A percentile compares a stretch with the other conserved stretches of the same genome.
Evolutionary conservation across 768 basidiomycete genomes (phyloP).

Genomic region (Pleurotus djamor): DNA sequence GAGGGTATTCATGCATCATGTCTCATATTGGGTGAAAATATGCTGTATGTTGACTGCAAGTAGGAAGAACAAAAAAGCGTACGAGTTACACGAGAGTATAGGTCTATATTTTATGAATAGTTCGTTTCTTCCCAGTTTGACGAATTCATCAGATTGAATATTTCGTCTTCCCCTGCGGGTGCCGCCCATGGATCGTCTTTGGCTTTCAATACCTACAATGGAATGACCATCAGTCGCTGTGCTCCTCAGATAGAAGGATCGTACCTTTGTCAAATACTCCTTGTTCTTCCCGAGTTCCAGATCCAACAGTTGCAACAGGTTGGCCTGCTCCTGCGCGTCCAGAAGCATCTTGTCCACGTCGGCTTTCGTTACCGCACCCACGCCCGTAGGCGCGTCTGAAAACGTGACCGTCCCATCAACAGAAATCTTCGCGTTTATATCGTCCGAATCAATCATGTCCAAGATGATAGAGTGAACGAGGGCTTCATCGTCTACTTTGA

Average conservation of each 20-base stretch:
- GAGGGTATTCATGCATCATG: no score
- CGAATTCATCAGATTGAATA: neutral
- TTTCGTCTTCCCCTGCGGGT: constrained; percentile 1
- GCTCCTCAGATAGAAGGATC: neutral
- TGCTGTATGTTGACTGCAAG: no score
- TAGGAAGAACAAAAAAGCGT: no score
- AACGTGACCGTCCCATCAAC: constrained; percentile 74
- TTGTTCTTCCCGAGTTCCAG: constrained; percentile 58
- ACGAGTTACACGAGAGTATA: neutral
- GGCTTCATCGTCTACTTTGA: constrained; percentile 48
- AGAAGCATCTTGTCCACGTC: constrained; percentile 61
- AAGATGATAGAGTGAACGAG: constrained; percentile 60
- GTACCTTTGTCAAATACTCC: constrained; percentile 74
- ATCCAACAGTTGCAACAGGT: constrained; percentile 47
- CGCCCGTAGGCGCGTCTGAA: constrained; percentile 57
- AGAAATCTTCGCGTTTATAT: constrained; percentile 69
- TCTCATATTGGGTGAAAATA: no score
- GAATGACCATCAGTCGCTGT: constrained; percentile 1
- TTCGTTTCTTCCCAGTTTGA: neutral
- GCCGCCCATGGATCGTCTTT: constrained; percentile 7
- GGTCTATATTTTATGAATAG: neutral
- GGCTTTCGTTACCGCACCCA: constrained; percentile 36
- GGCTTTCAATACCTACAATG: constrained; percentile 11
- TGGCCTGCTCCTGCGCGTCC: constrained; percentile 53
- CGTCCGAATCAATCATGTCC: constrained; percentile 74